phyloP scores from a whole-genome alignment of 1,139 yeast species.

The Saccharomyces hybrid region DNA sequence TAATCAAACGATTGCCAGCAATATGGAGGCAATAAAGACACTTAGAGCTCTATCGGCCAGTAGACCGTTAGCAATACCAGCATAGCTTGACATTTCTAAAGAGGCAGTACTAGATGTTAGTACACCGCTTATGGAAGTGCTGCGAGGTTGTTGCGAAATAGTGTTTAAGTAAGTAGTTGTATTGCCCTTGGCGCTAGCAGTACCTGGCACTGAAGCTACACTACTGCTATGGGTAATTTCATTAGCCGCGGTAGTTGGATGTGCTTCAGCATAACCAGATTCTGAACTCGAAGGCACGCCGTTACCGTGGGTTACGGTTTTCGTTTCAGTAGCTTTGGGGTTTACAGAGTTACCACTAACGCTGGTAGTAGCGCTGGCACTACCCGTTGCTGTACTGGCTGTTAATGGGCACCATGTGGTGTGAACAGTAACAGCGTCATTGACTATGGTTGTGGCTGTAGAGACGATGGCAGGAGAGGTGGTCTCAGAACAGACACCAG shows the following conservation, averaged over 20 bases:
- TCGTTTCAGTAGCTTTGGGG: not conserved
- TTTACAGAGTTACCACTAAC: not conserved
- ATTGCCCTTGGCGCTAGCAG: not conserved
- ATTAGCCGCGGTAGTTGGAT: not conserved
- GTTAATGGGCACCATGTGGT: slow-evolving; percentile 29
- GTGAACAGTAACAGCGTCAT: slow-evolving; percentile 24
- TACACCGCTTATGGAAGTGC: not conserved
- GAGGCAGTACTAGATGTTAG: not conserved
- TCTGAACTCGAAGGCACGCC: not conserved
- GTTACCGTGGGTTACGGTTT: not conserved
- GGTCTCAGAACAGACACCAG: not conserved
- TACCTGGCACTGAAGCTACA: not conserved
- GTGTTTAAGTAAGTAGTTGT: not conserved
- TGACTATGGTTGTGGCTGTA: slow-evolving; percentile 9
- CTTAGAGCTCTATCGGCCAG: not conserved
- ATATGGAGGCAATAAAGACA: not conserved
- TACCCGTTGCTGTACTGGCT: slow-evolving; percentile 9
- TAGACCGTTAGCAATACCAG: not conserved
- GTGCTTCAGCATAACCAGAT: not conserved
- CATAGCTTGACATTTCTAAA: not conserved
- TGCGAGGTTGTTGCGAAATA: not conserved
- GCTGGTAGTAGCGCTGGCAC: not conserved
- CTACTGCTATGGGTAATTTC: not conserved
- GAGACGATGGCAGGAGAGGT: slow-evolving; percentile 8
- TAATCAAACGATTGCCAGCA: not conserved